Conservation (phyloP, 106 monocot species). For the Chionographis japonica region DNA sequence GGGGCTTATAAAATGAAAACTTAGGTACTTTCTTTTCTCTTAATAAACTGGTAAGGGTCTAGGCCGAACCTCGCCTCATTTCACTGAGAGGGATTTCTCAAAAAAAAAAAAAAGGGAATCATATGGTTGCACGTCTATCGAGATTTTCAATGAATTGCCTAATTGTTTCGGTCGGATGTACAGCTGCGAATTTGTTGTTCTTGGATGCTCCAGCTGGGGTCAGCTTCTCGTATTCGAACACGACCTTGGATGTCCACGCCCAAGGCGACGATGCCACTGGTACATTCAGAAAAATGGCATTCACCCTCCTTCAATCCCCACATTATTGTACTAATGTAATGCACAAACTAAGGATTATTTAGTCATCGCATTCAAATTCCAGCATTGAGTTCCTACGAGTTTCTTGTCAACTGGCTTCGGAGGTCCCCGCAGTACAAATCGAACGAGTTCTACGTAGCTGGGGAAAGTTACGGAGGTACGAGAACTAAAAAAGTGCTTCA, state of each 20-base stretch:
- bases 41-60: too few species aligned
- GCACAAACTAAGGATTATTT: too few species aligned
- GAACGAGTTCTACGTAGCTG: constrained; percentile 42
- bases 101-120: too few species aligned
- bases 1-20: too few species aligned
- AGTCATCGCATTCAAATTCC: neutral
- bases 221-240: constrained; percentile 52
- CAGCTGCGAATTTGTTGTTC: constrained; percentile 49
- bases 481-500: too few species aligned
- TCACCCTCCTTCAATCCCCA: neutral
- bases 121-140: neutral
- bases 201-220: constrained; percentile 48
- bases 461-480: constrained; percentile 55
- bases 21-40: too few species aligned
- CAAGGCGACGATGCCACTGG: constrained; percentile 35
- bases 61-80: too few species aligned
- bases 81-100: too few species aligned
- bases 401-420: constrained; percentile 14
- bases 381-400: constrained; percentile 23
- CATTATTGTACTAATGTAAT: too few species aligned
- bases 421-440: constrained; percentile 16
- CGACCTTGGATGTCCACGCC: constrained; percentile 13
- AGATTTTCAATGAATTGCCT: neutral
- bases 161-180: too few species aligned
- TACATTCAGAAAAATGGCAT: neutral